Evolutionary conservation across 306 rosid species (phyloP).

Genomic region (Lagenaria siceraria): DNA sequence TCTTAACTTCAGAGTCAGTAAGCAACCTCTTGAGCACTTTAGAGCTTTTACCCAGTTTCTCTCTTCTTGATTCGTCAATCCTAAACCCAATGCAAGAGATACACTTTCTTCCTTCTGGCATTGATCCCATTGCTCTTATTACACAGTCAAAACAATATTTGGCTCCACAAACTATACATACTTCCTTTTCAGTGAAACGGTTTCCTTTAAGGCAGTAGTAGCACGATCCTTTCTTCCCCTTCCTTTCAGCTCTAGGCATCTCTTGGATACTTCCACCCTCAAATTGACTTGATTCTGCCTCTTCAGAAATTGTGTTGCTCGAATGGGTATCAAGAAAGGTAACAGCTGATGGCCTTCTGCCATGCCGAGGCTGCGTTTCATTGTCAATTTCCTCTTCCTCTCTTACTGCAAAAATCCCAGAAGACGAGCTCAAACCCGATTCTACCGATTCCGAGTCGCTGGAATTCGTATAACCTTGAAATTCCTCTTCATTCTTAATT

Average conservation of each 20-base stretch:
- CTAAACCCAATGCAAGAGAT: conserved; percentile 38
- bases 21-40: conserved; percentile 46
- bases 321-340: conserved; percentile 37
- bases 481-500: conserved; percentile 12
- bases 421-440: conserved; percentile 31
- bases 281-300: conserved; percentile 17
- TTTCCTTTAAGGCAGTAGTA: conserved; percentile 50
- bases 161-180: conserved; percentile 64
- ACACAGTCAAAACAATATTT: conserved; percentile 59
- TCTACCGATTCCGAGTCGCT: conserved; percentile 26
- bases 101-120: conserved; percentile 88
- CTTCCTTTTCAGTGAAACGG: conserved; percentile 45
- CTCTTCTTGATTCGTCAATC: conserved; percentile 45
- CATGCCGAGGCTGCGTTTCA: conserved; percentile 21
- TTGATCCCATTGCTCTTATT: conserved; percentile 65
- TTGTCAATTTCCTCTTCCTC: conserved; percentile 23
- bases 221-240: conserved; percentile 53
- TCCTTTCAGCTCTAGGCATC: conserved; percentile 35
- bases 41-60: conserved; percentile 39
- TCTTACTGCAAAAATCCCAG: conserved; percentile 25
- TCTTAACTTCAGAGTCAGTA: conserved; percentile 22
- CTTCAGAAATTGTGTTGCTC: conserved; percentile 13
- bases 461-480: conserved; percentile 20
- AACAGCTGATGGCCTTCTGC: conserved; percentile 37
- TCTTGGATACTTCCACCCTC: conserved; percentile 16